Percentiles rank a stretch among this genome's conserved stretches.
Evolutionary conservation across 2,329 filamentous ascomycete species (phyloP).

Genomic region (Exophiala calicioides): DNA sequence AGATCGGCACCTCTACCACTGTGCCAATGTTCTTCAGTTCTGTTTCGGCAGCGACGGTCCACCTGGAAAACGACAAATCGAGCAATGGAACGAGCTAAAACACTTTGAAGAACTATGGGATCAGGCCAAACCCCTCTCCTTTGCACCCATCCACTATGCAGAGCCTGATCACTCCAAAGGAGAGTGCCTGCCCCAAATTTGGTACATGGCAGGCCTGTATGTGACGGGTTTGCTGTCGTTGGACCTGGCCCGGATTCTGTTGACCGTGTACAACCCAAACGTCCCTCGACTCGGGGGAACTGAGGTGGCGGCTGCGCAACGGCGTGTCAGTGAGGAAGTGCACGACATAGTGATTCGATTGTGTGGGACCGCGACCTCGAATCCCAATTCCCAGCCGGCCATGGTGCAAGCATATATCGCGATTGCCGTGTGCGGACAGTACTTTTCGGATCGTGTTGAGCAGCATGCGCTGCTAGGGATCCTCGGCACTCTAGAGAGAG

Average conservation of each 20-base stretch:
- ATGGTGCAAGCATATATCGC: constrained; percentile 46
- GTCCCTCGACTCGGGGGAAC: constrained; percentile 34
- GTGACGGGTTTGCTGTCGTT: constrained; percentile 31
- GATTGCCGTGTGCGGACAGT: constrained; percentile 27
- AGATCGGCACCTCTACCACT: constrained; percentile 62
- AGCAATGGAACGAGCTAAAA: constrained; percentile 29
- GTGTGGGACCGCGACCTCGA: constrained; percentile 61
- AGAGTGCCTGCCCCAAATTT: constrained; percentile 33
- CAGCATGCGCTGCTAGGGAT: constrained; percentile 25
- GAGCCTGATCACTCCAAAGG: constrained; percentile 25
- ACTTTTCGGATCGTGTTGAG: constrained; percentile 27
- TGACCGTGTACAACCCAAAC: constrained; percentile 34
- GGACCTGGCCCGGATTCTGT: constrained; percentile 32
- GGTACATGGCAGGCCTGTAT: constrained; percentile 33
- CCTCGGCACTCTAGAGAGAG: constrained; percentile 48
- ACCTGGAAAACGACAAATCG: constrained; percentile 12
- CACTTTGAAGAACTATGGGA: constrained; percentile 30
- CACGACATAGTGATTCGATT: constrained; percentile 52
- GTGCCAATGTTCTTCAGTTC: constrained; percentile 64
- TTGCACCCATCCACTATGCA: constrained; percentile 30
- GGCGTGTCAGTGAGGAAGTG: constrained; percentile 32
- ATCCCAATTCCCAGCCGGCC: constrained; percentile 57
- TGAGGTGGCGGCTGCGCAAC: constrained; percentile 20
- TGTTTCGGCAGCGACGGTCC: constrained; percentile 51
- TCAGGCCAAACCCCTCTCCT: constrained; percentile 28